These are phyloP conservation scores for Phytophthora podocarpi DNA, from an alignment of 352 stramenopile genomes.

Conservation along the genomic window DNA sequence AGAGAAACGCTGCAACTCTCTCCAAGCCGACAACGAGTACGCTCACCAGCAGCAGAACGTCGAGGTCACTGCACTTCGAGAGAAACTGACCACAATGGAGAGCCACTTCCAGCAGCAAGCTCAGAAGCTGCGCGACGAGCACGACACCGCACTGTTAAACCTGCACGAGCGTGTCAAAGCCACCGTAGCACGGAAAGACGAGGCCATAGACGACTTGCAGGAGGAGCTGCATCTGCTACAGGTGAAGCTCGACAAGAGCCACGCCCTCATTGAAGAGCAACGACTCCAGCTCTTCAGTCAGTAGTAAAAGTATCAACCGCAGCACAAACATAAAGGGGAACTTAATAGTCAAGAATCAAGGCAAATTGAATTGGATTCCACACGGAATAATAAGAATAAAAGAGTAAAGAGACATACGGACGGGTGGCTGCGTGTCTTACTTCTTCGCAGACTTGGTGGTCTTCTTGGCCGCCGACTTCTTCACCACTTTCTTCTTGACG, in stretches of 20 bases:
- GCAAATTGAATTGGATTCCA: slow-evolving; percentile 44
- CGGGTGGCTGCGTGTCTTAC: slow-evolving; percentile 17
- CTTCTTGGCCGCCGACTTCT: slow-evolving; percentile 76
- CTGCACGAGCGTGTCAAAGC: slow-evolving; percentile 75
- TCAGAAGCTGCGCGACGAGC: slow-evolving; percentile 48
- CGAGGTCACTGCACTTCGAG: slow-evolving; percentile 48
- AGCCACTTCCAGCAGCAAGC: slow-evolving; percentile 47
- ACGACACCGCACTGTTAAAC: slow-evolving; percentile 61
- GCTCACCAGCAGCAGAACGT: slow-evolving; percentile 48
- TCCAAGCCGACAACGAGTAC: slow-evolving; percentile 50
- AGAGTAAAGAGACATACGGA: slow-evolving; percentile 22
- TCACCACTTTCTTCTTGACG: slow-evolving; percentile 69
- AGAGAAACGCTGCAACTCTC: slow-evolving; percentile 46
- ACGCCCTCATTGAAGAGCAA: slow-evolving; percentile 78
- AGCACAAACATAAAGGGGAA: neutral
- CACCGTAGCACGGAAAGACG: slow-evolving; percentile 73
- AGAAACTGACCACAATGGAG: slow-evolving; percentile 51
- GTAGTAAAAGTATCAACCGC: slow-evolving; percentile 18
- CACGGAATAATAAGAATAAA: slow-evolving; percentile 76
- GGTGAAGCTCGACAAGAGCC: slow-evolving; percentile 78
- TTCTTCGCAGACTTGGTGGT: slow-evolving; percentile 45
- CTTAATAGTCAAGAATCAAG: slow-evolving; percentile 3
- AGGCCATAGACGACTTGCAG: slow-evolving; percentile 64
- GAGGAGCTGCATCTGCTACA: slow-evolving; percentile 74
- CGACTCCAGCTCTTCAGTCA: slow-evolving; percentile 65